These are phyloP conservation scores for Saccharomycopsis olivae DNA, from an alignment of 805 yeast species.

Conservation along the genomic window DNA sequence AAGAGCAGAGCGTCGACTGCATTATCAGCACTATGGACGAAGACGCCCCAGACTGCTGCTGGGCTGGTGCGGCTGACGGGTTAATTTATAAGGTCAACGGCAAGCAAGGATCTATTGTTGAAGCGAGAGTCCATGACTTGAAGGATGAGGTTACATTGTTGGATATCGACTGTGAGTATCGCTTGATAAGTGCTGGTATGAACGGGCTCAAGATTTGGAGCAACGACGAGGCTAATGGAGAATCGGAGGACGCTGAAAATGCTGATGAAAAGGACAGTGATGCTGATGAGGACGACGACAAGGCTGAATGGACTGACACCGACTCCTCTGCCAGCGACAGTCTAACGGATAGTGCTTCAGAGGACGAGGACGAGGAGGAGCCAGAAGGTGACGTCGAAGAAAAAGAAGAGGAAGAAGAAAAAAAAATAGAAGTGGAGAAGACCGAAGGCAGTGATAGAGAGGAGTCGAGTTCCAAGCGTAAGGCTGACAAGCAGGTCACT, in stretches of 20 bases:
- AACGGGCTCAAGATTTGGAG: constrained; percentile 73
- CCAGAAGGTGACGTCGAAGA: constrained; percentile 96
- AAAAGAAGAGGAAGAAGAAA: constrained; percentile 85
- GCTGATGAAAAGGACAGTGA: constrained; percentile 12
- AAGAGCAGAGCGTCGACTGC: constrained; percentile 66
- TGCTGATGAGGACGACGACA: constrained; percentile 41
- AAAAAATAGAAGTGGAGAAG: constrained; percentile 21
- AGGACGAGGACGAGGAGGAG: not conserved
- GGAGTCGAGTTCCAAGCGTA: constrained; percentile 18
- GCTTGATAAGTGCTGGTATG: constrained; percentile 78
- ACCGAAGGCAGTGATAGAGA: constrained; percentile 3
- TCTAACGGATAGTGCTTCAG: not conserved
- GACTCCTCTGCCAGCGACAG: too few species aligned
- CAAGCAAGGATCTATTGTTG: constrained; percentile 51
- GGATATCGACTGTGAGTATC: constrained; percentile 73
- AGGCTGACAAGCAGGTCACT: too few species aligned
- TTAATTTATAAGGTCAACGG: constrained; percentile 56
- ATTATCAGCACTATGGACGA: constrained; percentile 32
- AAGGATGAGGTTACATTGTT: constrained; percentile 67
- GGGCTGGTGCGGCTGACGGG: constrained; percentile 80
- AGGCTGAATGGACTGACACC: not conserved
- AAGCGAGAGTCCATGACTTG: constrained; percentile 53
- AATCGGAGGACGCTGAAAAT: not conserved
- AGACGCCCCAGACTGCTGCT: constrained; percentile 38
- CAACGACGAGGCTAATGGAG: constrained; percentile 17